Conservation (phyloP, 2,329 filamentous ascomycete species). For the Trichoderma breve region DNA sequence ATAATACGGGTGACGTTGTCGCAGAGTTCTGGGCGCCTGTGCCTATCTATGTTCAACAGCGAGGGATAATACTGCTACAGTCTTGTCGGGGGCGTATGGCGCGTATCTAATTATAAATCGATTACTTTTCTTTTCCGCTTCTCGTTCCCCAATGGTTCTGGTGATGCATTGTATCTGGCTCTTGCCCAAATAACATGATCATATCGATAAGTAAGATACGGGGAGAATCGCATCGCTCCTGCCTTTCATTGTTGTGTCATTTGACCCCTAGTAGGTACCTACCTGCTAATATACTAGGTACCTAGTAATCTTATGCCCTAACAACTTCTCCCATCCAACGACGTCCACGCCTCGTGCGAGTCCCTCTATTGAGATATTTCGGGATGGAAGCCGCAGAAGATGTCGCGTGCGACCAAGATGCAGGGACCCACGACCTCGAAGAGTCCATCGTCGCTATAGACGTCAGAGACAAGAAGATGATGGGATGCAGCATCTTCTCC, state of each 20-base stretch:
- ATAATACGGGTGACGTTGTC: not conserved
- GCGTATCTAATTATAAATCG: not conserved
- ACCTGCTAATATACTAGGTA: not conserved
- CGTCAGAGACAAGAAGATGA: constrained; percentile 63
- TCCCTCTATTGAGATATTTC: not conserved
- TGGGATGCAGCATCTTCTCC: constrained; percentile 84
- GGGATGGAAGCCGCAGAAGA: not conserved
- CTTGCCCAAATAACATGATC: not conserved
- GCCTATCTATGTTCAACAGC: not conserved
- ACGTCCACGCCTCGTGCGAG: not conserved
- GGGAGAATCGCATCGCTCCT: not conserved
- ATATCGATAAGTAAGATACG: not conserved
- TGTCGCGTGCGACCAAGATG: not conserved
- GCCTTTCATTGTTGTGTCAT: not conserved
- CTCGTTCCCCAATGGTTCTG: no score
- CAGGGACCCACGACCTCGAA: not conserved
- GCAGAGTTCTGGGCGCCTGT: not conserved
- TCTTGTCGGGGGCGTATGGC: not conserved
- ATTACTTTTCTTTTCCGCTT: not conserved
- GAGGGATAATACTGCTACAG: not conserved
- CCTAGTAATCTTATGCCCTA: not conserved
- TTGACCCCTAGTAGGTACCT: no score
- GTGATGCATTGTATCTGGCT: not conserved
- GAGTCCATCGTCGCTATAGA: constrained; percentile 71
- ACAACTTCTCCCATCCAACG: not conserved